phyloP scores from a whole-genome alignment of 371 early-diverging fungal species.

The Astathelohania contejeani region DNA sequence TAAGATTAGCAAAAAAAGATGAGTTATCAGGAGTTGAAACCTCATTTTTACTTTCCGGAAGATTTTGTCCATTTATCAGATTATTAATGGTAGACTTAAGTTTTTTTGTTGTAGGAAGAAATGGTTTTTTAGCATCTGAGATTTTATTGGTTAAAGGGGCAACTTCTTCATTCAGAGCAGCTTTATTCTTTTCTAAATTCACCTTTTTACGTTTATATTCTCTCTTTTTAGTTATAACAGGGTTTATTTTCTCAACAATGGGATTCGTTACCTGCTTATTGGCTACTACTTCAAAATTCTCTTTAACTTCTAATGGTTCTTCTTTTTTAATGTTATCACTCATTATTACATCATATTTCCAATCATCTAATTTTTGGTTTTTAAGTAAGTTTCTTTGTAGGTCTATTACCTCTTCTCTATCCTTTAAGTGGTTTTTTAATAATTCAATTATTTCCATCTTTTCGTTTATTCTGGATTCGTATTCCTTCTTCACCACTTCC shows the following conservation, averaged over 20 bases:
- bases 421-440: slow-evolving; percentile 9
- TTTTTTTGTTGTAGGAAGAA: not conserved
- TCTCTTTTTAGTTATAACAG: no score
- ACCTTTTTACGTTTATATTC: not conserved
- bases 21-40: slow-evolving; percentile 17
- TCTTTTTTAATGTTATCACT: no score
- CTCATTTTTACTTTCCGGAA: not conserved
- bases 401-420: slow-evolving; percentile 9
- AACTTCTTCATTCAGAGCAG: not conserved
- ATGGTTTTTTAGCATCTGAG: not conserved
- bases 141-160: not conserved
- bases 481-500: no score
- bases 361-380: no score
- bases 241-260: no score
- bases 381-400: slow-evolving; percentile 5
- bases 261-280: no score
- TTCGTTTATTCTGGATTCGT: no score
- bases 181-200: not conserved
- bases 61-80: not conserved
- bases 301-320: no score
- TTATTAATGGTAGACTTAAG: not conserved
- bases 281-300: no score
- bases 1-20: slow-evolving; percentile 30
- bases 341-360: no score
- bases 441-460: slow-evolving; percentile 9